Conservation (phyloP, 1,284 basidiomycete genomes). For the Cutaneotrichosporon arboriforme region DNA sequence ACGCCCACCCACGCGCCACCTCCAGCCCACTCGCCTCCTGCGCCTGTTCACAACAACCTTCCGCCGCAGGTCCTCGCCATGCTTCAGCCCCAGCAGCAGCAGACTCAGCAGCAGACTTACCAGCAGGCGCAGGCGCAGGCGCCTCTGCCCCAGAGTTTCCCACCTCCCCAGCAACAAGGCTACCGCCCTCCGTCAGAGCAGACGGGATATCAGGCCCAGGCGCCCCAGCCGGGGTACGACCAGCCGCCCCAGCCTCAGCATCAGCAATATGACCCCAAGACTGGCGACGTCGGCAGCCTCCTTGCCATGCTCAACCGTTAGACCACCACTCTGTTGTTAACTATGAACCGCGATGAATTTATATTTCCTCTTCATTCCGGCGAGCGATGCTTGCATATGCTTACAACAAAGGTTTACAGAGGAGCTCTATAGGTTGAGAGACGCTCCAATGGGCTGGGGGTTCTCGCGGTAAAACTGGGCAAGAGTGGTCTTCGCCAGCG, state of each 20-base stretch:
- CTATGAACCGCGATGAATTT: too few relatives aligned
- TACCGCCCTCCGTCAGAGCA: slow-evolving; percentile 3
- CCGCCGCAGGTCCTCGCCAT: slow-evolving; percentile 63
- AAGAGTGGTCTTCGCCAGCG: background rate
- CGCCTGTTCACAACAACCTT: slow-evolving; percentile 45
- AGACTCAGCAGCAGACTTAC: background rate
- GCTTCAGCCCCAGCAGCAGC: slow-evolving; percentile 47
- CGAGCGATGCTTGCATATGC: background rate
- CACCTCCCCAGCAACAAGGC: background rate
- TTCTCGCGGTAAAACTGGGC: background rate
- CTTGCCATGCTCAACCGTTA: slow-evolving; percentile 28
- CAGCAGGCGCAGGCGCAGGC: background rate
- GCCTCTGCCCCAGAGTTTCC: background rate
- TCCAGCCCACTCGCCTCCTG: slow-evolving; percentile 1
- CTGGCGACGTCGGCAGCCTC: slow-evolving; percentile 25
- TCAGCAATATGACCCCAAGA: slow-evolving; percentile 14
- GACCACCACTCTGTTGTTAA: background rate
- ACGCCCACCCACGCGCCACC: slow-evolving; percentile 7
- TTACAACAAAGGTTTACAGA: background rate
- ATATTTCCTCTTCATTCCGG: too few relatives aligned
- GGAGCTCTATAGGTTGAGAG: background rate
- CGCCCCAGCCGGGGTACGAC: slow-evolving; percentile 5
- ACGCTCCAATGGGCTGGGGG: background rate
- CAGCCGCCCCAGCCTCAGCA: slow-evolving; percentile 5
- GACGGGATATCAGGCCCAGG: background rate